phyloP scores from a whole-genome alignment of 2,329 filamentous ascomycete genomes.

The Onygena corvina region DNA sequence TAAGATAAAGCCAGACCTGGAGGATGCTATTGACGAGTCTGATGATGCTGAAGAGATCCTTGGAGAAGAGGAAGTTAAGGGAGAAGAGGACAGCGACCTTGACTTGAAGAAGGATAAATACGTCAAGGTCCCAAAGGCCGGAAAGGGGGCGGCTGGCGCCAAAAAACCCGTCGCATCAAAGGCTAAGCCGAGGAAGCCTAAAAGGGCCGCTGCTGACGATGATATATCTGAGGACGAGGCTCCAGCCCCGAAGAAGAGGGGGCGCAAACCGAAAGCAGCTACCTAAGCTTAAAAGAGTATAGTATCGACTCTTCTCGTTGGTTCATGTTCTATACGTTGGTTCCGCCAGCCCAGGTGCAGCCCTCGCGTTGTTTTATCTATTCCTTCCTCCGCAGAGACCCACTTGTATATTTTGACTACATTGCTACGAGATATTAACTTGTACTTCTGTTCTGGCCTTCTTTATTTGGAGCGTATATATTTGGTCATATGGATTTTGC shows the following conservation, averaged over 20 bases:
- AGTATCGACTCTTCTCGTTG: not conserved
- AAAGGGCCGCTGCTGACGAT: conserved; percentile 24
- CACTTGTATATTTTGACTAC: conserved; percentile 3
- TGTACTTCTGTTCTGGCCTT: not conserved
- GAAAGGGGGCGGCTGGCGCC: conserved; percentile 31
- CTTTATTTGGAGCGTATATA: not conserved
- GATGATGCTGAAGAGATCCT: conserved; percentile 58
- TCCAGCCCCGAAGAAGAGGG: conserved; percentile 41
- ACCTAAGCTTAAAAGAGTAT: not conserved
- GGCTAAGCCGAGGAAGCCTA: conserved; percentile 23
- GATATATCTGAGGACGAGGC: conserved; percentile 39
- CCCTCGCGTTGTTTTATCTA: not conserved
- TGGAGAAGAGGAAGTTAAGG: conserved; percentile 42
- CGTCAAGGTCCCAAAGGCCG: conserved; percentile 79
- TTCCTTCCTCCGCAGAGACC: too few species aligned
- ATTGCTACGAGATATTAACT: not conserved
- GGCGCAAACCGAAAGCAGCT: conserved; percentile 12
- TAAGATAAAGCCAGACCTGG: conserved; percentile 76
- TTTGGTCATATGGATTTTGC: not conserved
- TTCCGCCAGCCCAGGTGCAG: not conserved
- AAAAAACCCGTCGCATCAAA: conserved; percentile 16
- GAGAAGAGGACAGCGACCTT: conserved; percentile 58
- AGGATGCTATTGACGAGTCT: conserved; percentile 90
- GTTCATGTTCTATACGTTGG: not conserved
- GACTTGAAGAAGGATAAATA: conserved; percentile 93